These are phyloP conservation scores for Lipomyces orientalis DNA, from an alignment of 805 yeast species.

Conservation along the genomic window DNA sequence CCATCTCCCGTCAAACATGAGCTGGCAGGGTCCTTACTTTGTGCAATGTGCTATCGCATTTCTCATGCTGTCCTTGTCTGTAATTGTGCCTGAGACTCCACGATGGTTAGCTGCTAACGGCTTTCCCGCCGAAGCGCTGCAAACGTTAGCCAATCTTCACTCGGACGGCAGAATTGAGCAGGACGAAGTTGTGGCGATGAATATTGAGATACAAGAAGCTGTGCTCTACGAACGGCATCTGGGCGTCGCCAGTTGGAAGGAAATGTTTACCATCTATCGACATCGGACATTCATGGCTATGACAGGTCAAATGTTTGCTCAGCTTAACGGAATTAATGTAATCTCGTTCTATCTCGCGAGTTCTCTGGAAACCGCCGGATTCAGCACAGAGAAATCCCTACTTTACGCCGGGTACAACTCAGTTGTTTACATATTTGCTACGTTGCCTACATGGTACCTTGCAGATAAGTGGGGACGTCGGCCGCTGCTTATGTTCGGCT, in stretches of 20 bases:
- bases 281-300: constrained; percentile 59
- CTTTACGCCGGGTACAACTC: constrained; percentile 66
- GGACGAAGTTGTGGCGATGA: constrained; percentile 71
- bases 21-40: constrained; percentile 81
- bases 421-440: constrained; percentile 58
- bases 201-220: constrained; percentile 77
- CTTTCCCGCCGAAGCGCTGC: constrained; percentile 74
- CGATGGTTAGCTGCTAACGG: constrained; percentile 87
- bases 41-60: constrained; percentile 76
- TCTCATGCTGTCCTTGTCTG: constrained; percentile 70
- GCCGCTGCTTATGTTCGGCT: constrained; percentile 46
- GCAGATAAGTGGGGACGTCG: constrained; percentile 71
- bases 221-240: constrained; percentile 76
- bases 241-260: constrained; percentile 73
- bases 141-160: constrained; percentile 83
- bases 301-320: constrained; percentile 60
- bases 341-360: constrained; percentile 72
- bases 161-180: constrained; percentile 76
- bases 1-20: constrained; percentile 56
- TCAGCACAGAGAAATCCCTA: constrained; percentile 50
- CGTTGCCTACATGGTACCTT: constrained; percentile 64
- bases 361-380: constrained; percentile 54
- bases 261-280: constrained; percentile 73
- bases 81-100: constrained; percentile 83
- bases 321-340: constrained; percentile 69